Evolutionary conservation across 306 rosid species (phyloP).

Genomic region (Fagus crenata): DNA sequence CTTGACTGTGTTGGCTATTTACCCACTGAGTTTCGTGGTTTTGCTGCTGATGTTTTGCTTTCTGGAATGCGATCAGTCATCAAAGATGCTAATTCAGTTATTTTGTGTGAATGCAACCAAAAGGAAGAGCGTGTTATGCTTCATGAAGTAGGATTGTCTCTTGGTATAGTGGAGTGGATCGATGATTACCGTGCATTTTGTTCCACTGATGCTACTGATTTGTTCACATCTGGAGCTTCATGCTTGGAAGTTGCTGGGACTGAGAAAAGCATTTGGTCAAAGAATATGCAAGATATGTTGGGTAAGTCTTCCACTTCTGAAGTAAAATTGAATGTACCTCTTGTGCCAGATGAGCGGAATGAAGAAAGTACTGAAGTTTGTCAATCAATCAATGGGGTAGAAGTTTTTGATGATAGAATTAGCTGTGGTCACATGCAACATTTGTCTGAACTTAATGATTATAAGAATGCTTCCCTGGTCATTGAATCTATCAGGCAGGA

Average conservation of each 20-base stretch:
- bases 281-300: conserved; percentile 33
- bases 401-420: conserved; percentile 35
- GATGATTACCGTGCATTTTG: conserved; percentile 58
- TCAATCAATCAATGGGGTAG: conserved; percentile 25
- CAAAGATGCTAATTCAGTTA: conserved; percentile 70
- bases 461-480: conserved; percentile 60
- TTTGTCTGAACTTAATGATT: conserved; percentile 36
- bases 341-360: conserved; percentile 17
- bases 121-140: conserved; percentile 74
- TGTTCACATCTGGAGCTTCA: conserved; percentile 32
- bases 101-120: conserved; percentile 67
- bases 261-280: conserved; percentile 28
- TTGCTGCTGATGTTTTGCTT: conserved; percentile 74
- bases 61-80: conserved; percentile 71
- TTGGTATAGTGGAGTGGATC: conserved; percentile 81
- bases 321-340: conserved; percentile 31
- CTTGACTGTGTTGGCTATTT: conserved; percentile 71
- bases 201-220: conserved; percentile 35
- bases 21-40: conserved; percentile 66
- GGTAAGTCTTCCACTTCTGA: conserved; percentile 41
- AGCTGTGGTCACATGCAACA: conserved; percentile 26
- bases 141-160: conserved; percentile 81
- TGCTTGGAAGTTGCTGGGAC: conserved; percentile 36
- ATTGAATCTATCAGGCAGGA: conserved; percentile 83
- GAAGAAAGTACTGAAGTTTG: conserved; percentile 32